A percentile compares a stretch with the other conserved stretches of the same genome.
Conservation (phyloP, 495 filamentous ascomycete species). For the Penicillium paradoxum region DNA sequence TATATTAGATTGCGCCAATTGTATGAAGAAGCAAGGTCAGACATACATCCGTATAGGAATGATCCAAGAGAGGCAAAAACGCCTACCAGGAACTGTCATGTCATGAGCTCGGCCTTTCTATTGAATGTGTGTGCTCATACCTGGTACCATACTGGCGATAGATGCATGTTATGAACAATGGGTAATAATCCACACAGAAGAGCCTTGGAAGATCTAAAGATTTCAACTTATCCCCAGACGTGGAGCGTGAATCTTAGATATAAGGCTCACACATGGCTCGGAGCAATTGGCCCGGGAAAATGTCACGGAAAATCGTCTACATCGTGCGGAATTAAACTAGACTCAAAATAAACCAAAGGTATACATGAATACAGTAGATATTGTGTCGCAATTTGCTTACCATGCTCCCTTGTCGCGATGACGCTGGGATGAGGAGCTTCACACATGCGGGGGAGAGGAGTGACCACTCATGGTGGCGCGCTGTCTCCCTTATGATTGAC, state of each 20-base stretch:
- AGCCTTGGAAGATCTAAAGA: conserved; percentile 19
- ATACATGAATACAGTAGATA: neutral
- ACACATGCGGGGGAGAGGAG: conserved; percentile 1
- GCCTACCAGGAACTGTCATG: conserved; percentile 52
- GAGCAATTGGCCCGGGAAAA: neutral
- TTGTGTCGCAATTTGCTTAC: neutral
- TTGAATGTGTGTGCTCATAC: conserved; percentile 23
- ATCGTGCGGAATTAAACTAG: neutral
- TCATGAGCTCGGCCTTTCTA: neutral
- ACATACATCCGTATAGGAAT: conserved; percentile 53
- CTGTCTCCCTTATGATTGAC: conserved; percentile 27
- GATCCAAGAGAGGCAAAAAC: conserved; percentile 60
- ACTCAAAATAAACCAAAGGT: neutral
- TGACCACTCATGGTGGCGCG: neutral
- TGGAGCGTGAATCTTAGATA: conserved; percentile 1
- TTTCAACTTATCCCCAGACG: conserved; percentile 12
- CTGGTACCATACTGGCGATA: conserved; percentile 54
- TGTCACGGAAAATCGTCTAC: neutral
- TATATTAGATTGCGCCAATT: conserved; percentile 5
- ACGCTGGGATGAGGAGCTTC: neutral
- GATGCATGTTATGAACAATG: conserved; percentile 38
- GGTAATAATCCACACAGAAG: neutral
- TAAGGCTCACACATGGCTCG: neutral
- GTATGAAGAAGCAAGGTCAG: conserved; percentile 9
- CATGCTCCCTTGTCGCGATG: neutral